A percentile compares a stretch with the other conserved stretches of the same genome.
Evolutionary conservation across 2,329 filamentous ascomycete genomes (phyloP).

Genomic region (Aspergillus neotritici): DNA sequence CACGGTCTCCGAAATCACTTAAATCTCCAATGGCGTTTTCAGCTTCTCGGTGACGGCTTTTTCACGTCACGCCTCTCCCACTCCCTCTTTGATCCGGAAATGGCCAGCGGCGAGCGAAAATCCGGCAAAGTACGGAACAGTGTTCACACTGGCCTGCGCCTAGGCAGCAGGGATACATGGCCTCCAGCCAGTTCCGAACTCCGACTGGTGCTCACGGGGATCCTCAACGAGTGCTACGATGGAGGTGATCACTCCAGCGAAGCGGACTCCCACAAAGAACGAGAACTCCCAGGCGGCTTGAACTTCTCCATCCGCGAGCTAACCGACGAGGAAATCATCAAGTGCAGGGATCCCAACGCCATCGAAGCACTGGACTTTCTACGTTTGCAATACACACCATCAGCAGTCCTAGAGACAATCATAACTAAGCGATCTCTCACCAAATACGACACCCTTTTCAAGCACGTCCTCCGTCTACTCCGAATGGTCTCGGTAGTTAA

Average conservation of each 20-base stretch:
- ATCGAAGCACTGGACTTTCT: slow-evolving; percentile 92
- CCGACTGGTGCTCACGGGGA: slow-evolving; percentile 79
- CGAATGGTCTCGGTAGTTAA: slow-evolving; percentile 73
- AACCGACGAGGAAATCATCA: slow-evolving; percentile 69
- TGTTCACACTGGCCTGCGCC: slow-evolving; percentile 70
- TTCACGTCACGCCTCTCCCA: slow-evolving; percentile 76
- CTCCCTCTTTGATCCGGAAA: slow-evolving; percentile 76
- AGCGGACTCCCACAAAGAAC: slow-evolving; percentile 19
- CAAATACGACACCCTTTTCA: slow-evolving; percentile 84
- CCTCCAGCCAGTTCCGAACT: slow-evolving; percentile 91
- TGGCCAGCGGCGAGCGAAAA: slow-evolving; percentile 70
- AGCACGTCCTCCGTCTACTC: slow-evolving; percentile 66
- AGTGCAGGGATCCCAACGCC: slow-evolving; percentile 73
- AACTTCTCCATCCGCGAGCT: slow-evolving; percentile 84
- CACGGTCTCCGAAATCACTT: slow-evolving; percentile 70
- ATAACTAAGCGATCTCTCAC: slow-evolving; percentile 65
- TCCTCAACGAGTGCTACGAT: slow-evolving; percentile 69
- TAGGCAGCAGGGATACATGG: slow-evolving; percentile 79
- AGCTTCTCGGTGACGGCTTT: slow-evolving; percentile 76
- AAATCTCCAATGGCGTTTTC: slow-evolving; percentile 68
- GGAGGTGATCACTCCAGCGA: slow-evolving; percentile 22
- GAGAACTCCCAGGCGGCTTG: slow-evolving; percentile 59
- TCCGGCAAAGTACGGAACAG: slow-evolving; percentile 64
- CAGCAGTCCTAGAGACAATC: slow-evolving; percentile 63
- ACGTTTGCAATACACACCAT: slow-evolving; percentile 74